These are phyloP conservation scores for Plasmodium vinckei DNA, from an alignment of 169 alveolate species.

Conservation along the genomic window DNA sequence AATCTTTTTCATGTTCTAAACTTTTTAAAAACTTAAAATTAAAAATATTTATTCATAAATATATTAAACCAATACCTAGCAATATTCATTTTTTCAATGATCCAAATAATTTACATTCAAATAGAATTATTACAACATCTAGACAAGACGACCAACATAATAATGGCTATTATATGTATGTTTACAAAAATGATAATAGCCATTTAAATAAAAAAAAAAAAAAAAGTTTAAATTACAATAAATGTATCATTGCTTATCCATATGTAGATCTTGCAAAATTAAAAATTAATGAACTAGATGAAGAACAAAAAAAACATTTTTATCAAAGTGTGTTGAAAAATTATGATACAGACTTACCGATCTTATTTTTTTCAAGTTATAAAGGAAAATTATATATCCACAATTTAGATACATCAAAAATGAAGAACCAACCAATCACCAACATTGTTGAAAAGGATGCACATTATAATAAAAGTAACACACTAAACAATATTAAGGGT, in stretches of 20 bases:
- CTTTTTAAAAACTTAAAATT: constrained; percentile 9
- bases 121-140: neutral
- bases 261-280: constrained; percentile 11
- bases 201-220: neutral
- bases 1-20: constrained; percentile 1
- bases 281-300: neutral
- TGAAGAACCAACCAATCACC: neutral
- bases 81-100: constrained; percentile 17
- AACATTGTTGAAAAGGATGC: neutral
- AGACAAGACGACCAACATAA: neutral
- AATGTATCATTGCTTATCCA: constrained; percentile 38
- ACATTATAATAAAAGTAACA: neutral
- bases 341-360: constrained; percentile 14
- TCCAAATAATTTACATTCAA: neutral
- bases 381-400: constrained; percentile 51
- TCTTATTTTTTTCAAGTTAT: constrained; percentile 31
- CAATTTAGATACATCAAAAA: neutral
- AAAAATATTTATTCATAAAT: constrained; percentile 32
- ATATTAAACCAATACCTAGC: constrained; percentile 21
- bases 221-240: neutral
- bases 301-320: neutral
- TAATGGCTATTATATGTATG: constrained; percentile 13
- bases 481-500: neutral
- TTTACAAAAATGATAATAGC: neutral
- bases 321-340: neutral